Evolutionary conservation across 2,329 filamentous ascomycete species (phyloP).

Genomic region (Talaromyces sp.): DNA sequence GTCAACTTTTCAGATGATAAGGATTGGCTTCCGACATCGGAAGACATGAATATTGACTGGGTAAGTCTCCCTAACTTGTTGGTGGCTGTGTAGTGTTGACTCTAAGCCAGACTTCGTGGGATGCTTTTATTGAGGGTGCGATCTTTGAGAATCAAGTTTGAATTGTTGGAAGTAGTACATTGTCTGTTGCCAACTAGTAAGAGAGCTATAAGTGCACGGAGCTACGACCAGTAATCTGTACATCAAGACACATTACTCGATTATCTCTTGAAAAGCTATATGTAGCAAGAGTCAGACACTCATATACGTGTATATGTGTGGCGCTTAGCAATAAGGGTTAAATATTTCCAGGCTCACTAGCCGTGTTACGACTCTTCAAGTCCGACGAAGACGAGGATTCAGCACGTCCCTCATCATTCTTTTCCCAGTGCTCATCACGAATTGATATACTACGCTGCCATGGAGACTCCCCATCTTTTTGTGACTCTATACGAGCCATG

Average conservation of each 20-base stretch:
- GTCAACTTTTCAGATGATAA: neutral
- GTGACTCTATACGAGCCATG: slow-evolving; percentile 23
- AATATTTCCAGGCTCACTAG: neutral
- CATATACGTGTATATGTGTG: neutral
- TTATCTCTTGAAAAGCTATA: neutral
- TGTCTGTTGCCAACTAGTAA: neutral
- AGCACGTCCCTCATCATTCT: neutral
- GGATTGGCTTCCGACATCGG: slow-evolving; percentile 13
- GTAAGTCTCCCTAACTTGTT: neutral
- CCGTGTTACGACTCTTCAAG: neutral
- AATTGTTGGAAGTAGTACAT: neutral
- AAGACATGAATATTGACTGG: slow-evolving; percentile 18
- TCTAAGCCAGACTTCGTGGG: slow-evolving; percentile 13
- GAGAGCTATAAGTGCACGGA: neutral
- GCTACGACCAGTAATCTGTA: neutral
- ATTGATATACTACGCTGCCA: neutral
- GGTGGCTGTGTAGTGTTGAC: neutral
- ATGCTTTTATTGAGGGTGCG: slow-evolving; percentile 15
- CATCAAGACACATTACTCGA: neutral
- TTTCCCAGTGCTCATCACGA: neutral
- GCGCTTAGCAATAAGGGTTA: neutral
- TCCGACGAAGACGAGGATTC: neutral
- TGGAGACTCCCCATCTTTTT: neutral
- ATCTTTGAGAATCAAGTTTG: slow-evolving; percentile 3
- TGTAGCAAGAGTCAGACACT: neutral